Conservation (phyloP, 441 rosid species). For the Brassica hybrid region DNA sequence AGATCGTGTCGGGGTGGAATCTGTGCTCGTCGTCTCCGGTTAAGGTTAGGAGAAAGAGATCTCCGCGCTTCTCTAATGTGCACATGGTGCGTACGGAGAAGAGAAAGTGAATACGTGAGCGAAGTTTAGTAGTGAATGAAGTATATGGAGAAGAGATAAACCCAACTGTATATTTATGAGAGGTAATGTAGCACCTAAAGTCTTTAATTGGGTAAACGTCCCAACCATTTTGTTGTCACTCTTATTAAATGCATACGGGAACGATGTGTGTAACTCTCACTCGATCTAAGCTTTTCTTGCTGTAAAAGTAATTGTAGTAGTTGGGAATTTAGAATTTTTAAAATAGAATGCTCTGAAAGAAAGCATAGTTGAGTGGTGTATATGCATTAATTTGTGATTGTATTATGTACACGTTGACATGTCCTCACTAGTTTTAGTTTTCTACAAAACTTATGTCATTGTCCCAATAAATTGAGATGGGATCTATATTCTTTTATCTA, state of each 20-base stretch:
- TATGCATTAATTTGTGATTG: not conserved
- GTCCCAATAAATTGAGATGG: conserved; percentile 1
- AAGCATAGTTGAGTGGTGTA: not conserved
- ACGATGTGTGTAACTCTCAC: conserved; percentile 2
- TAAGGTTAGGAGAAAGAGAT: conserved; percentile 64
- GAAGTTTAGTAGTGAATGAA: no score
- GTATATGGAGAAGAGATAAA: conserved; percentile 9
- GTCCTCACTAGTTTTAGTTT: not conserved
- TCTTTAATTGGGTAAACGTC: conserved; percentile 35
- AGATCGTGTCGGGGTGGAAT: conserved; percentile 54
- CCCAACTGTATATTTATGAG: conserved; percentile 28
- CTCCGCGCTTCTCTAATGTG: conserved; percentile 62
- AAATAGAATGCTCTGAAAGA: not conserved
- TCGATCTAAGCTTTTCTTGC: conserved; percentile 11
- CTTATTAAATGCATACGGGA: conserved; percentile 25
- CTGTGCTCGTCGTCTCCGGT: conserved; percentile 74
- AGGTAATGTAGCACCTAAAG: not conserved
- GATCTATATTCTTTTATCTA: not conserved
- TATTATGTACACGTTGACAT: not conserved
- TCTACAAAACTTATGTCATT: conserved; percentile 1
- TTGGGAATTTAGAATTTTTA: not conserved
- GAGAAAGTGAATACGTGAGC: no score
- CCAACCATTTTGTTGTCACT: conserved; percentile 34
- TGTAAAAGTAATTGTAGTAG: not conserved
- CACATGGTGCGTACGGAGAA: conserved; percentile 55